A percentile compares a stretch with the other conserved stretches of the same genome.
Evolutionary conservation across 306 rosid species (phyloP).

Genomic region (Rosa rugosa): DNA sequence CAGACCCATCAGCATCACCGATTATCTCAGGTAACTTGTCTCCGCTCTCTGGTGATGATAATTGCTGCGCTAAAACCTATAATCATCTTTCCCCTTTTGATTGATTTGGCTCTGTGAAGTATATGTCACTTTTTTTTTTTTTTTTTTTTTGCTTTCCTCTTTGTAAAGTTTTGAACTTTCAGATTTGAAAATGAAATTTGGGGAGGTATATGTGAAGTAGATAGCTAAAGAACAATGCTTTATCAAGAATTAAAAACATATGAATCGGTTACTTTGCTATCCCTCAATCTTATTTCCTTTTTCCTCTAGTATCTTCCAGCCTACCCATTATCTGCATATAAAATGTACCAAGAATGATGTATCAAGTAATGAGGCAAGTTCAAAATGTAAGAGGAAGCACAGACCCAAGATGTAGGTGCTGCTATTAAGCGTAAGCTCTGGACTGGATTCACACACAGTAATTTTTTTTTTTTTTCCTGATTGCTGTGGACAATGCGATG

Average conservation of each 20-base stretch:
- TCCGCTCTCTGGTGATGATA: no score
- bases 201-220: background rate
- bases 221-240: background rate
- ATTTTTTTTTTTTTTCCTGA: no score
- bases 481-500: background rate
- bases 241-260: background rate
- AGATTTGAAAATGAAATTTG: background rate
- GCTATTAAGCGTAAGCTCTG: background rate
- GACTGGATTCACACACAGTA: background rate
- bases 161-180: background rate
- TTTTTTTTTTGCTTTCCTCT: background rate
- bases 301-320: no score
- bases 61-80: no score
- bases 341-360: background rate
- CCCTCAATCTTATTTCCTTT: background rate
- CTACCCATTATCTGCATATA: background rate
- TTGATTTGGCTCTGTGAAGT: background rate
- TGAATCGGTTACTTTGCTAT: background rate
- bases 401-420: background rate
- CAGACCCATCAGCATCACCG: no score
- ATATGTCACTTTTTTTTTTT: background rate
- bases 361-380: background rate
- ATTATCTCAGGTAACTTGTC: no score
- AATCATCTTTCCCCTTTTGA: no score
- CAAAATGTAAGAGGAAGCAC: background rate